Evolutionary conservation across 805 yeast genomes (phyloP).

Genomic region (Starmerella cellae): DNA sequence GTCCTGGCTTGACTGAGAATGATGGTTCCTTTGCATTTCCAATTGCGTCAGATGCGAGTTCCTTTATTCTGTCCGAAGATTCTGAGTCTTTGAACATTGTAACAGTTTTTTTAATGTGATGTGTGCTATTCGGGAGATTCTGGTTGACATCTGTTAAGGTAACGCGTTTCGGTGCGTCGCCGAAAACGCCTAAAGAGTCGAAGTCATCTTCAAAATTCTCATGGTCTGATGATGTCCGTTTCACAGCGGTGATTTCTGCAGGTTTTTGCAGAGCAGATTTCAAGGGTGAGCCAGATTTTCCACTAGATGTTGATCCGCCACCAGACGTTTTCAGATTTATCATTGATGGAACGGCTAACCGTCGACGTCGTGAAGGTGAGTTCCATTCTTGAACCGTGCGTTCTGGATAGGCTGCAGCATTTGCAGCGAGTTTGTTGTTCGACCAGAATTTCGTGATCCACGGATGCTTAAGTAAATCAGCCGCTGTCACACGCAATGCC

Average conservation of each 20-base stretch:
- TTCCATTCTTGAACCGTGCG: slow-evolving; percentile 25
- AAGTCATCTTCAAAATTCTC: slow-evolving; percentile 16
- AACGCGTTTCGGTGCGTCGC: background rate
- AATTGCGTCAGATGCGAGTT: background rate
- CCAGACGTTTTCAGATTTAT: slow-evolving; percentile 14
- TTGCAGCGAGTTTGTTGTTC: background rate
- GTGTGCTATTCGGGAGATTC: too few relatives aligned
- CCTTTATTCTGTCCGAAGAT: too few relatives aligned
- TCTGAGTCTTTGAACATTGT: too few relatives aligned
- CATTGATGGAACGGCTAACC: slow-evolving; percentile 19
- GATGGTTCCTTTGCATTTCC: background rate
- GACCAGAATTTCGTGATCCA: slow-evolving; percentile 38
- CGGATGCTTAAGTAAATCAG: slow-evolving; percentile 40
- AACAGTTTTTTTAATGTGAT: background rate
- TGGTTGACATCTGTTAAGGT: background rate
- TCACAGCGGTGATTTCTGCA: background rate
- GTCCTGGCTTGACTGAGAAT: too few relatives aligned
- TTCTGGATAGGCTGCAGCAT: slow-evolving; percentile 20
- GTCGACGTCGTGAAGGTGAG: slow-evolving; percentile 15
- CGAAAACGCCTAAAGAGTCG: slow-evolving; percentile 16
- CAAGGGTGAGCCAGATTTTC: background rate
- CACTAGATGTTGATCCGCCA: too few relatives aligned
- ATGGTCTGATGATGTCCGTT: background rate
- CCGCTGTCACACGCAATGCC: slow-evolving; percentile 42
- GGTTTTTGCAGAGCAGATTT: background rate